Percentiles rank a stretch among this genome's conserved stretches.
Evolutionary conservation across 441 rosid species (phyloP).

Genomic region (Aleurites moluccanus): DNA sequence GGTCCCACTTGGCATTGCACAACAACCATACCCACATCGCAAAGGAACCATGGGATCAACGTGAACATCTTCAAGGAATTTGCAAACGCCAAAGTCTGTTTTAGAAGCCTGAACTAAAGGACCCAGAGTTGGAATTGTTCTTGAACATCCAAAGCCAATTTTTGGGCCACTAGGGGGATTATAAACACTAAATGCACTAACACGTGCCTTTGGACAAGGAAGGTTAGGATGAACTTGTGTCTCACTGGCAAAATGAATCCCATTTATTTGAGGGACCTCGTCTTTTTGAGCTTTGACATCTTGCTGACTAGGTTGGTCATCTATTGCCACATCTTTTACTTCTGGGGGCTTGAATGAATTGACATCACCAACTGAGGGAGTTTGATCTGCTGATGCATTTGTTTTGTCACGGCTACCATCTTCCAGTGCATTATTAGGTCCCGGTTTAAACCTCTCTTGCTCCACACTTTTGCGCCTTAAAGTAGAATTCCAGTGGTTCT

Average conservation of each 20-base stretch:
- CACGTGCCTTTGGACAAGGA: slow-evolving; percentile 57
- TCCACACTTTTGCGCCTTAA: slow-evolving; percentile 62
- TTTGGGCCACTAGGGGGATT: slow-evolving; percentile 38
- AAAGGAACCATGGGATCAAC: slow-evolving; percentile 56
- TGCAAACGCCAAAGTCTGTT: slow-evolving; percentile 44
- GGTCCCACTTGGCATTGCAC: slow-evolving; percentile 30
- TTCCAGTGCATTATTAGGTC: slow-evolving; percentile 28
- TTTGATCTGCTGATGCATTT: slow-evolving; percentile 50
- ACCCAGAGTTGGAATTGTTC: slow-evolving; percentile 47
- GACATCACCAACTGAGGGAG: slow-evolving; percentile 46
- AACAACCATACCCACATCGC: slow-evolving; percentile 77
- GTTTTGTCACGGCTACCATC: slow-evolving; percentile 45
- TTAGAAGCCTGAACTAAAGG: slow-evolving; percentile 53
- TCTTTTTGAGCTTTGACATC: slow-evolving; percentile 31
- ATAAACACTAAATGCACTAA: slow-evolving; percentile 72
- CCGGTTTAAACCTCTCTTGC: slow-evolving; percentile 36
- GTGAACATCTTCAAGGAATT: slow-evolving; percentile 52
- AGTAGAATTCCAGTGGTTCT: slow-evolving; percentile 98
- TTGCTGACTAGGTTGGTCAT: slow-evolving; percentile 31
- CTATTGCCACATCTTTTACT: slow-evolving; percentile 39
- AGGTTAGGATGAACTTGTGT: slow-evolving; percentile 29
- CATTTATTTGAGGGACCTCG: slow-evolving; percentile 20
- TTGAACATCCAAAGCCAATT: slow-evolving; percentile 29
- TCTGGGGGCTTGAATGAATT: slow-evolving; percentile 36
- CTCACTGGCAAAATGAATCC: slow-evolving; percentile 22